Base-by-base conservation (phyloP, 2,329 filamentous ascomycete species). In the Apiospora sp. region DNA sequence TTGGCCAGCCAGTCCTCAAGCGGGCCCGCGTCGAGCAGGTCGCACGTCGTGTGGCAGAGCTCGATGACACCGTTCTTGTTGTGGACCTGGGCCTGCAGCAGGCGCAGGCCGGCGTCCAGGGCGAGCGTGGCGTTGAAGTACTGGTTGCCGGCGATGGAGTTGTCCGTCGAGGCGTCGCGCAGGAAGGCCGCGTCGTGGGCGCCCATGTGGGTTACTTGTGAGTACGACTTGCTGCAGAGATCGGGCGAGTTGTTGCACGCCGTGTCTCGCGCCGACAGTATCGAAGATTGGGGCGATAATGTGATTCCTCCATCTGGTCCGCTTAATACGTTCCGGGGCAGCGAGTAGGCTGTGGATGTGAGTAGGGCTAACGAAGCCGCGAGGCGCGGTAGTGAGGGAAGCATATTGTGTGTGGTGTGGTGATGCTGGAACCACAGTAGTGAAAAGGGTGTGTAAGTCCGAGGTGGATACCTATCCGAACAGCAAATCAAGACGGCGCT, bases 181-280 rank as follows among this genome's bases (percentile, higher is more conserved):
- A 95, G 81, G 80, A 95, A 95, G 14, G 93, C 87, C 74, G 89
- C 91, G 83, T 95, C 88, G 83, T 95, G 93, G 24, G 92, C 92
- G 30, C 93, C 93, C 78, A 96, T 89, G 81, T 95, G 89, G 3
- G 93, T 95, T 77, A 96, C 89, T 76, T 92, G 90, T 83, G 90
- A 91, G 85, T 96, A 96, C 24, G 89, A 84, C 75, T 89, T 90
- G 74, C 84, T 85, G 85, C 94, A 96, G 54, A 96, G 88, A 61
- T 87, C 84, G 0, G 93, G 92, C 0, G 92, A 94, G 86, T 96
- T 96, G 84, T 96, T 96, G 88, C 94, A 96, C 44, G 91, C 90
- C 81, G 37, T 34, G 16, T 54, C 43, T 34, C 68, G 34, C 27
- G 16, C 30, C 48, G 58, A 41, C 58, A 64, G n/a, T 6, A 64